These are phyloP conservation scores for Barbatosphaeria neglecta DNA, from an alignment of 495 filamentous ascomycete genomes.

Conservation along the genomic window DNA sequence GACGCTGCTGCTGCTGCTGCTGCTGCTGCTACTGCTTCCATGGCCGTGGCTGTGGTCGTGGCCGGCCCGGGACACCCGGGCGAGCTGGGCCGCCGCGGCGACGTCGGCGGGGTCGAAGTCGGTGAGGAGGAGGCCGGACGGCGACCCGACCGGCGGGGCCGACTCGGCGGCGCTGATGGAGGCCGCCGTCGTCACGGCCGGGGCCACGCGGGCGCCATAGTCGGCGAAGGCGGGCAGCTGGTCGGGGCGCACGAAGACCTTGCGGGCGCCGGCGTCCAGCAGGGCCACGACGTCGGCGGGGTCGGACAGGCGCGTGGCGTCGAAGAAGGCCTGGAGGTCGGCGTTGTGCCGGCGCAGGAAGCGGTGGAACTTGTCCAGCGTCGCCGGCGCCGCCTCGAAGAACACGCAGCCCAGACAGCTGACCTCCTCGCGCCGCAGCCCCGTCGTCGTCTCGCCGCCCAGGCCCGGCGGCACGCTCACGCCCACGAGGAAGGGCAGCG, in stretches of 20 bases:
- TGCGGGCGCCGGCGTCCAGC: conserved; percentile 77
- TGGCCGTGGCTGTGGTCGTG: too few relatives aligned
- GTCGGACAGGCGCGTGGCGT: conserved; percentile 58
- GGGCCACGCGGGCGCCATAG: conserved; percentile 32
- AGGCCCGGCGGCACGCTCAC: conserved; percentile 45
- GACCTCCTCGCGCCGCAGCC: conserved; percentile 56
- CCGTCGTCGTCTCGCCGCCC: conserved; percentile 31
- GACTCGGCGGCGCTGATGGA: too few relatives aligned
- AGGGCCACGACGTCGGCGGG: conserved; percentile 63
- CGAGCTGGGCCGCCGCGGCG: too few relatives aligned
- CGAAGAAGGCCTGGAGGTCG: conserved; percentile 58
- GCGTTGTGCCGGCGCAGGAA: conserved; percentile 60
- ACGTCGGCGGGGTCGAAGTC: conserved; percentile 33
- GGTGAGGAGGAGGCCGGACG: conserved; percentile 31
- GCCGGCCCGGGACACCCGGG: too few relatives aligned
- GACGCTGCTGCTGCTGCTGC: too few relatives aligned
- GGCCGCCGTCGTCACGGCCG: conserved; percentile 26
- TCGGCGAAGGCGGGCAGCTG: conserved; percentile 38
- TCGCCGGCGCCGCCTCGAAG: conserved; percentile 48
- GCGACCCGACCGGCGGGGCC: too few relatives aligned
- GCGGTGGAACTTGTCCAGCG: conserved; percentile 45
- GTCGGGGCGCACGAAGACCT: conserved; percentile 66
- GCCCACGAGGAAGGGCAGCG: conserved; percentile 45
- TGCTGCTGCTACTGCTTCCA: too few relatives aligned
- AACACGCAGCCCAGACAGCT: conserved; percentile 69